Evolutionary conservation across 179 eudicot species (phyloP).

Genomic region (Heliamphora pulchella): DNA sequence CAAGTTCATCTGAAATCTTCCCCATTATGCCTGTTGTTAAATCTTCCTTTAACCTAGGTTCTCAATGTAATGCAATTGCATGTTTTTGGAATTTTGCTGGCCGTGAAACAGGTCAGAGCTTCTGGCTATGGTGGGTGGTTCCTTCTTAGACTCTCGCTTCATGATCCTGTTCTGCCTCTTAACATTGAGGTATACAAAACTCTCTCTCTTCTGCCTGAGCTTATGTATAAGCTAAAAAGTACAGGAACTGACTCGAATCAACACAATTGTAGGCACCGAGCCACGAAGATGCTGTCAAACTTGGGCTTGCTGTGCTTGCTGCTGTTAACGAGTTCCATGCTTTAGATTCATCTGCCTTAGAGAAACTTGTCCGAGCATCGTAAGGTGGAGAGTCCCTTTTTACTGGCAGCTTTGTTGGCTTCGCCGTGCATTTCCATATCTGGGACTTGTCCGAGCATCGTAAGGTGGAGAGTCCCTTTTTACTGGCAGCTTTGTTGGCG

Average conservation of each 20-base stretch:
- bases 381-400: slow-evolving; percentile 10
- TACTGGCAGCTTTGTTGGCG: not conserved
- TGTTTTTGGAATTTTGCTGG: slow-evolving; percentile 6
- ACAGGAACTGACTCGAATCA: not conserved
- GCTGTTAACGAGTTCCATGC: slow-evolving; percentile 63
- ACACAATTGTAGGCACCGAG: slow-evolving; percentile 53
- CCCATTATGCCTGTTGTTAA: too few relatives aligned
- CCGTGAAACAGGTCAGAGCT: slow-evolving; percentile 59
- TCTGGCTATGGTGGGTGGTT: slow-evolving; percentile 98
- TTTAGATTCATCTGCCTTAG: slow-evolving; percentile 66
- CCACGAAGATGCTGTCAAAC: slow-evolving; percentile 65
- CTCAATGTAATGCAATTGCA: not conserved
- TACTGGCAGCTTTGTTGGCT: not conserved
- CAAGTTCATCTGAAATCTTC: not conserved
- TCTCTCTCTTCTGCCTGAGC: not conserved
- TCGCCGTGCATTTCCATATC: not conserved
- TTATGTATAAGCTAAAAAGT: not conserved
- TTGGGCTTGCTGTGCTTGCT: slow-evolving; percentile 58
- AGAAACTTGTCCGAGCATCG: slow-evolving; percentile 39
- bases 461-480: slow-evolving; percentile 10
- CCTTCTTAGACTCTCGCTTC: slow-evolving; percentile 90
- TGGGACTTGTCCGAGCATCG: slow-evolving; percentile 34
- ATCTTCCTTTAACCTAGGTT: too few relatives aligned
- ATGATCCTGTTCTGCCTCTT: slow-evolving; percentile 96
- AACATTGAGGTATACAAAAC: slow-evolving; percentile 69